Conservation (phyloP, 306 rosid genomes). For the Gillenia trifoliata region DNA sequence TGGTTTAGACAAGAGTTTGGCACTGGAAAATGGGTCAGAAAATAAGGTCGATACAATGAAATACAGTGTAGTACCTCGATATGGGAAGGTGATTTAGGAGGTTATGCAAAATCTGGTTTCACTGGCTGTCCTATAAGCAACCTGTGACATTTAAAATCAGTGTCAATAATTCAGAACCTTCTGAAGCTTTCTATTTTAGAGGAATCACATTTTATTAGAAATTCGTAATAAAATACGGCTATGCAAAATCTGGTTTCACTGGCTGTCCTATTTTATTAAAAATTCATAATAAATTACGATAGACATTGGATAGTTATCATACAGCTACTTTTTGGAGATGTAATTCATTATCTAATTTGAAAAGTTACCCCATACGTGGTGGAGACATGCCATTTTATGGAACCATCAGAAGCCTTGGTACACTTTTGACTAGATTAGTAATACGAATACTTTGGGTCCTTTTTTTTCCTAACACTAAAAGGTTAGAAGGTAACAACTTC, state of each 20-base stretch:
- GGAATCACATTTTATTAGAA: not conserved
- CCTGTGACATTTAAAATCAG: not conserved
- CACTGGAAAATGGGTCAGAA: not conserved
- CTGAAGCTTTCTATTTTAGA: not conserved
- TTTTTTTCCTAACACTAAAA: not conserved
- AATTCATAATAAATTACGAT: not conserved
- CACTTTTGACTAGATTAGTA: not conserved
- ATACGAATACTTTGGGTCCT: not conserved
- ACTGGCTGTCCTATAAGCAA: not conserved
- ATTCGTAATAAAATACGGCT: too few species aligned
- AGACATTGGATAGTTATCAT: not conserved
- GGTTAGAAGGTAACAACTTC: not conserved
- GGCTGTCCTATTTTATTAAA: not conserved
- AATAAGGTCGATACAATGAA: not conserved
- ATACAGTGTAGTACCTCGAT: not conserved
- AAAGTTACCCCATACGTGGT: not conserved
- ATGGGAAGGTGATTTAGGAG: not conserved
- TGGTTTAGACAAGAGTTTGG: not conserved
- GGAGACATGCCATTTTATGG: not conserved
- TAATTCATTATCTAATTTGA: not conserved
- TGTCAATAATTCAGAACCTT: not conserved
- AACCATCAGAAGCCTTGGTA: not conserved
- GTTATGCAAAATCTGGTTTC: not conserved
- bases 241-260: too few species aligned
- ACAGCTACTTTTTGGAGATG: not conserved